phyloP scores from a whole-genome alignment of 2,329 filamentous ascomycete genomes.

The Cordyceps tenuipes region DNA sequence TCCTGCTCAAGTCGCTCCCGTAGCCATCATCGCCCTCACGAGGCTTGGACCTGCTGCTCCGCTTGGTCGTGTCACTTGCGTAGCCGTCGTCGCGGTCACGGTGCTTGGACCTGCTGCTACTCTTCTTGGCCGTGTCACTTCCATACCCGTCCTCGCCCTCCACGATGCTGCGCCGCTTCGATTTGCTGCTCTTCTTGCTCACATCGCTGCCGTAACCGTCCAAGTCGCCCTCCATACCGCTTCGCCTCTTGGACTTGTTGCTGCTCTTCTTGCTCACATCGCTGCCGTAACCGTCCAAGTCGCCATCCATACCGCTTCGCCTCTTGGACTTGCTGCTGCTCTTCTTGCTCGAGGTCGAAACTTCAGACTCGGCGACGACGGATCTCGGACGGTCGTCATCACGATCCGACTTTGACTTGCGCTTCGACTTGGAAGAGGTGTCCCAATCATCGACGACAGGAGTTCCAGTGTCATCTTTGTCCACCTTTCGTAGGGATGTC shows the following conservation, averaged over 20 bases:
- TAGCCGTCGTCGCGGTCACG: constrained; percentile 22
- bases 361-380: constrained; percentile 27
- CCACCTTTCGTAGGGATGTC: constrained; percentile 20
- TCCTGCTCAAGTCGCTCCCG: constrained; percentile 32
- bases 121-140: constrained; percentile 25
- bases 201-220: constrained; percentile 25
- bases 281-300: constrained; percentile 22
- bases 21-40: constrained; percentile 27
- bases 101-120: constrained; percentile 32
- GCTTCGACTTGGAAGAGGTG: constrained; percentile 25
- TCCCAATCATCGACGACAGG: constrained; percentile 26
- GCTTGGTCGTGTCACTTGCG: constrained; percentile 31
- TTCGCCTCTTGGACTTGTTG: constrained; percentile 31
- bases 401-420: constrained; percentile 20
- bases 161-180: constrained; percentile 27
- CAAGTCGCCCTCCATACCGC: constrained; percentile 25
- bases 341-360: constrained; percentile 22
- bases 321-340: constrained; percentile 33
- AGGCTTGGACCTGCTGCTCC: constrained; percentile 32
- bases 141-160: constrained; percentile 28
- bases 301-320: constrained; percentile 28
- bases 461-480: constrained; percentile 15
- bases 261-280: constrained; percentile 26
- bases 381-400: constrained; percentile 26
- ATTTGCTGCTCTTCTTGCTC: constrained; percentile 28